Base-by-base conservation (phyloP, 2,329 filamentous ascomycete species). In the Coniochaeta sp. region DNA sequence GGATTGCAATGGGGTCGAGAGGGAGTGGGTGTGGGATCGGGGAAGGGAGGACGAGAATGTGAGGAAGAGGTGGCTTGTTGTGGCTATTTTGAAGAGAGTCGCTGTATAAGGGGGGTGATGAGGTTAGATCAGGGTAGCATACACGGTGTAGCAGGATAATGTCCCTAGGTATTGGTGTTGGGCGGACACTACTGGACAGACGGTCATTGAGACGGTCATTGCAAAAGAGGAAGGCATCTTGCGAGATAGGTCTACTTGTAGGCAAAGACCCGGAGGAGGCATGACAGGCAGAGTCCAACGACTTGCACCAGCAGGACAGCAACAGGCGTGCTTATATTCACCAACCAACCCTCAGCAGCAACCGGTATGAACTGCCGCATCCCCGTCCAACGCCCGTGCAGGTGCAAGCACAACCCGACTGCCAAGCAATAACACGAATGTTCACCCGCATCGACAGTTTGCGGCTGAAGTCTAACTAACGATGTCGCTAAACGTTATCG, bases 51-150 rank as follows among this genome's bases (percentile, higher is more conserved):
- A 89, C 68, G 72, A 81, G 4, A 80, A 78, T 0, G 81, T 81
- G 69, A 77, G 85, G 66, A 91, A 91, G 75, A 81, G 85, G 64
- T 91, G 89, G 88, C 74, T 90, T n/a, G 83, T 84, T 4, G 77
- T 90, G 60, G 82, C 78, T 4, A 74, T 81, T 60, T 67, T 87
- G 66, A 80, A 65, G 72, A 74, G 77, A 68, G 62, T 62, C 42
- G 58, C 54, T 40, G 40, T 24, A 32, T 6, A 5, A 5, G 5
- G 30, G 40, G 55, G 19, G 4, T n/a, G 50, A 22, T 55, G 50
- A 55, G 14, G n/a, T 4, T 16, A 40, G 32, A 12, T 6, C 32
- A 34, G 32, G 12, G 6, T 34, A 34, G 32, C 32, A 34, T 12
- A 12, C 32, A 34, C 12, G 32, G 32, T 34, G 12, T 34, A 9